Conservation (phyloP, 352 stramenopile species). For the Phytophthora pisi region DNA sequence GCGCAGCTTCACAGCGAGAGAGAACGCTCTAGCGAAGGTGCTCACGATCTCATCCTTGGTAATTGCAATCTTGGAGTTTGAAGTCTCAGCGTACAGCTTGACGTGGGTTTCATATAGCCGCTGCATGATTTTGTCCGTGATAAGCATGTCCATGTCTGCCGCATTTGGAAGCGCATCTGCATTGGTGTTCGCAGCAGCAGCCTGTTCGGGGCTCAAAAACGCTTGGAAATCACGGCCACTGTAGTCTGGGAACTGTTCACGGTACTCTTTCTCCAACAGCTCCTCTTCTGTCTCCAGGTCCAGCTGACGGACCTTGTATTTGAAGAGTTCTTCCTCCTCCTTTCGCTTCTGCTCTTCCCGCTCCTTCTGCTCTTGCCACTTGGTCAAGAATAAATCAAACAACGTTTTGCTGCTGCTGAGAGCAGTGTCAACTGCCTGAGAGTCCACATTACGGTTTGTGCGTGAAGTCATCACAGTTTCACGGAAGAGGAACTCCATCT, state of each 20-base stretch:
- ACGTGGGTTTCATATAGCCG: slow-evolving; percentile 74
- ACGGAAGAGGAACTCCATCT: slow-evolving; percentile 76
- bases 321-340: slow-evolving; percentile 81
- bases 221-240: slow-evolving; percentile 66
- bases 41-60: slow-evolving; percentile 55
- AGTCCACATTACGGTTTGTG: slow-evolving; percentile 25
- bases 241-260: slow-evolving; percentile 95
- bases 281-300: slow-evolving; percentile 87
- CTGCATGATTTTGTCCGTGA: slow-evolving; percentile 78
- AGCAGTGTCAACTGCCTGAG: slow-evolving; percentile 38
- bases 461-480: slow-evolving; percentile 38
- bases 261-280: slow-evolving; percentile 87
- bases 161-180: slow-evolving; percentile 13
- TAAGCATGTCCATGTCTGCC: slow-evolving; percentile 53
- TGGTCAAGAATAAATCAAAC: slow-evolving; percentile 83
- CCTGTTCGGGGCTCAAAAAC: slow-evolving; percentile 59
- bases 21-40: slow-evolving; percentile 74
- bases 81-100: slow-evolving; percentile 66
- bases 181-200: slow-evolving; percentile 20
- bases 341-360: slow-evolving; percentile 74
- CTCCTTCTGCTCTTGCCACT: slow-evolving; percentile 87
- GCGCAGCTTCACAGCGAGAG: slow-evolving; percentile 69
- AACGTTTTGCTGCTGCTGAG: slow-evolving; percentile 74
- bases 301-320: slow-evolving; percentile 84
- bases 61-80: slow-evolving; percentile 51